Conservation (phyloP, 352 stramenopile species). For the Phytopythium cucurbitacearum region DNA sequence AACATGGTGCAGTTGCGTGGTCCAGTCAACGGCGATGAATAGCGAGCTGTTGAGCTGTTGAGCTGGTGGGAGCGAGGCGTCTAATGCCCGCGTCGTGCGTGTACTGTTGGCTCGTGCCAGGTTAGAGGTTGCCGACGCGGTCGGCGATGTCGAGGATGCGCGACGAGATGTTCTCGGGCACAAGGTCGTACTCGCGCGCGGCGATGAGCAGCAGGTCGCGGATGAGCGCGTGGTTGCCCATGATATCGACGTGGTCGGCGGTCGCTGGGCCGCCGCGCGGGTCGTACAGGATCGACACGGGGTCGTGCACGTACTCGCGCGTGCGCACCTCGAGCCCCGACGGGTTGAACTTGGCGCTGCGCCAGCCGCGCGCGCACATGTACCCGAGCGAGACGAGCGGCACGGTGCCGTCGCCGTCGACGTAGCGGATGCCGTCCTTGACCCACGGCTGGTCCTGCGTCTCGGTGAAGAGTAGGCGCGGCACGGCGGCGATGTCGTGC, state of each 20-base stretch:
- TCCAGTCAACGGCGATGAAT: not conserved
- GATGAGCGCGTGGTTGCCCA: constrained; percentile 92
- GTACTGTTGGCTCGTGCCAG: not conserved
- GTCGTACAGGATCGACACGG: constrained; percentile 73
- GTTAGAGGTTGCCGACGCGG: constrained; percentile 41
- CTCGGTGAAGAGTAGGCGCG: constrained; percentile 60
- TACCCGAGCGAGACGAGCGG: constrained; percentile 93
- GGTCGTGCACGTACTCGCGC: constrained; percentile 72
- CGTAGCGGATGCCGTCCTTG: constrained; percentile 79
- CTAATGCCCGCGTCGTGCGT: not conserved
- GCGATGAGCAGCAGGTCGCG: constrained; percentile 63
- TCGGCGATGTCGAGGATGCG: constrained; percentile 60
- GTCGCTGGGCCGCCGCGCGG: constrained; percentile 64
- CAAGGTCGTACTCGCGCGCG: constrained; percentile 58
- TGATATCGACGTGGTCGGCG: constrained; percentile 94
- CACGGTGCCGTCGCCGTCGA: constrained; percentile 92
- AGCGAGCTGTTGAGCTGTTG: not conserved
- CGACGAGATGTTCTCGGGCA: constrained; percentile 67
- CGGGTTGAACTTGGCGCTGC: constrained; percentile 83
- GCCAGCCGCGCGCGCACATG: constrained; percentile 90
- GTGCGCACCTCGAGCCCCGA: constrained; percentile 80
- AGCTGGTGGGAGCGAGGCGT: not conserved
- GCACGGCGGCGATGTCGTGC: constrained; percentile 36
- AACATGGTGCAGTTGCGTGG: too few species aligned
- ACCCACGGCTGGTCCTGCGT: constrained; percentile 63